Conservation (phyloP, 1,284 basidiomycete species). For the Phlebopus sp. region DNA sequence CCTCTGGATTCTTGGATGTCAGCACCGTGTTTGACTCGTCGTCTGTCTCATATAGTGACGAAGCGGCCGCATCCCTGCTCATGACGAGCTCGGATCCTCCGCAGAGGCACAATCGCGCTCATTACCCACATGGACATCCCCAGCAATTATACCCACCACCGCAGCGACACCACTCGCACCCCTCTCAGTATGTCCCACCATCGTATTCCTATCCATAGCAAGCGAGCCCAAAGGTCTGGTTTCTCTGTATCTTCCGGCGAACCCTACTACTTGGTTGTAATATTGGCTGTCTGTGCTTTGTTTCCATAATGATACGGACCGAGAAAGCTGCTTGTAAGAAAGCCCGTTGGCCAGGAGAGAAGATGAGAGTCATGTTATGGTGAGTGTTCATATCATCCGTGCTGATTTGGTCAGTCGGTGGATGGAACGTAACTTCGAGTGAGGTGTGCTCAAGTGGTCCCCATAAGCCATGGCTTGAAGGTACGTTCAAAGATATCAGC, state of each 20-base stretch:
- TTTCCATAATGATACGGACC: not conserved
- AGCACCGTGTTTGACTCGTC: no score
- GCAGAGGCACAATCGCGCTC: conserved; percentile 8
- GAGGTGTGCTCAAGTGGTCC: no score
- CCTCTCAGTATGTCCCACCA: conserved; percentile 8
- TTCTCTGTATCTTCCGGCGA: not conserved
- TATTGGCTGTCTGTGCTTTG: conserved; percentile 3
- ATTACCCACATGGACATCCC: conserved; percentile 5
- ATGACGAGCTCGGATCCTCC: conserved; percentile 4
- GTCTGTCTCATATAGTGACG: conserved; percentile 23
- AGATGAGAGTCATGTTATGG: no score
- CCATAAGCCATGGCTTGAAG: no score
- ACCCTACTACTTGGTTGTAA: not conserved
- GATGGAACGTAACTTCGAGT: no score
- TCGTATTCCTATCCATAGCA: conserved; percentile 18
- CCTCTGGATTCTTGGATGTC: no score
- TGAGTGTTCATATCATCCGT: no score
- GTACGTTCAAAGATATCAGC: no score
- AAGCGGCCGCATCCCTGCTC: conserved; percentile 22
- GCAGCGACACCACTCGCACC: conserved; percentile 6
- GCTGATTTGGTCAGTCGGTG: no score
- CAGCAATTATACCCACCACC: conserved; percentile 12
- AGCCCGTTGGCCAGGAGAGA: no score
- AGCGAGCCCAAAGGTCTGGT: not conserved
- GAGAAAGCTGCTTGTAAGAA: no score